Evolutionary conservation across 352 stramenopile genomes (phyloP).

Genomic region (Pythium sukuiense): DNA sequence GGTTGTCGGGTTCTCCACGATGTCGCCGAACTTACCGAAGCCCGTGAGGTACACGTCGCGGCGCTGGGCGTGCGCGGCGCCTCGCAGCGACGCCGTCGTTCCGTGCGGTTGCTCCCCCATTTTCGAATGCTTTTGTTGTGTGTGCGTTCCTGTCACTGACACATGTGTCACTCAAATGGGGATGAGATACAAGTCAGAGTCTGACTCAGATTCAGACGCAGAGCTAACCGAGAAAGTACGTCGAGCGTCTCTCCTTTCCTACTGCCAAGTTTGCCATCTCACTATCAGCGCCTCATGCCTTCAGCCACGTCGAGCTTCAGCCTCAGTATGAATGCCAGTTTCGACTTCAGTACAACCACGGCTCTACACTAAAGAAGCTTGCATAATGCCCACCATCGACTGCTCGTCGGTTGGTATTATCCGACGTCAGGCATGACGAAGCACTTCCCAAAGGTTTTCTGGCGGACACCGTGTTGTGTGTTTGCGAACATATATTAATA

Average conservation of each 20-base stretch:
- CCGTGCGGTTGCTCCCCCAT: slow-evolving; percentile 17
- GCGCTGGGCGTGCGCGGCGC: slow-evolving; percentile 12
- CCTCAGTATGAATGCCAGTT: slow-evolving; percentile 1
- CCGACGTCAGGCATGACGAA: neutral
- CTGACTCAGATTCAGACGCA: neutral
- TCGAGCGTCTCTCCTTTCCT: too few relatives aligned
- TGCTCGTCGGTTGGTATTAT: slow-evolving; percentile 1
- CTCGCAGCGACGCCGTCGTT: slow-evolving; percentile 10
- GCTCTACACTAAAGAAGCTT: slow-evolving; percentile 20
- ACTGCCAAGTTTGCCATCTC: neutral
- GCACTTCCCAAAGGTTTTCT: slow-evolving; percentile 6
- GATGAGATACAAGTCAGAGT: neutral
- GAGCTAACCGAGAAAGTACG: too few relatives aligned
- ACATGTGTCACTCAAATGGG: neutral
- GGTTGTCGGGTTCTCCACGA: slow-evolving; percentile 81
- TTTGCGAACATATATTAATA: too few relatives aligned
- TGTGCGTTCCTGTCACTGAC: neutral
- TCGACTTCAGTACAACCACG: slow-evolving; percentile 8
- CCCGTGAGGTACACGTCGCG: slow-evolving; percentile 79
- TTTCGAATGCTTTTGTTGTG: neutral
- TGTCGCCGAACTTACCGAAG: slow-evolving; percentile 84
- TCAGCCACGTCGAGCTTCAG: neutral
- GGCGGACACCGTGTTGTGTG: neutral
- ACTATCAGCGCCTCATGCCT: neutral
- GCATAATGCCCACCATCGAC: slow-evolving; percentile 9